Evolutionary conservation across 257 asterid genomes (phyloP), one percentile per base, ranked within the genome.

Genomic region (Solanum sejunctum): DNA sequence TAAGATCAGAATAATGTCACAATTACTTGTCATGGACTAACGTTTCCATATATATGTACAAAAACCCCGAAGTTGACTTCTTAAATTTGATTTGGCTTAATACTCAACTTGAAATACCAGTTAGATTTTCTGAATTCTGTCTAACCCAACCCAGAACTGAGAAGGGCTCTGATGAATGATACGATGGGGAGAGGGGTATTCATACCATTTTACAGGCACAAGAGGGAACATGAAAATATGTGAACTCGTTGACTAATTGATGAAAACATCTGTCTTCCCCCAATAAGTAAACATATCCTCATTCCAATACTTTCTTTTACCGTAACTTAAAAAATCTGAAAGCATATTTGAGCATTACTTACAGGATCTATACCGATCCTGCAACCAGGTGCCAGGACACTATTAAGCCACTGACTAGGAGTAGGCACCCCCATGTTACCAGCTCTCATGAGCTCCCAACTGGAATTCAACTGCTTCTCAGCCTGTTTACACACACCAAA

Each of bases 301-400:
- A 82, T 61, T 82, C 77, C 75, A 64, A 17, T 49, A 10, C 20
- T 28, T 13, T 52, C 21, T 28, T 20, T 54, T 13, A 85, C 57
- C 54, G 85, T 64, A 82, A 45, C 36, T 66, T 21, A 43, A 13
- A 63, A 78, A 82, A 23, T 75, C 17, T 79, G 15, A 70, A 71
- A 85, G 85, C 72, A 82, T 60, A 57, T 87, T 87, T 71, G 87
- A 87, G 85, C 55, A 82, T 88, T 89, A 95, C 98, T 92, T 90
- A 97, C 99, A 85, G 98, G 99, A 88, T 97, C 98, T 83, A 97
- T 94, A 63, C 99, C 99, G 64, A 97, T 89, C 89, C 97, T 91
- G 90, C 94, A 91, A 86, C 98, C 98, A 85, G 98, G 98, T 75
- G 91, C 88, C 86, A 97, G 87, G 84, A 90, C 93, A 86, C 88